Evolutionary conservation across 2,329 filamentous ascomycete species (phyloP), one percentile per base, ranked within the genome.

Genomic region (Aureobasidium vineae): DNA sequence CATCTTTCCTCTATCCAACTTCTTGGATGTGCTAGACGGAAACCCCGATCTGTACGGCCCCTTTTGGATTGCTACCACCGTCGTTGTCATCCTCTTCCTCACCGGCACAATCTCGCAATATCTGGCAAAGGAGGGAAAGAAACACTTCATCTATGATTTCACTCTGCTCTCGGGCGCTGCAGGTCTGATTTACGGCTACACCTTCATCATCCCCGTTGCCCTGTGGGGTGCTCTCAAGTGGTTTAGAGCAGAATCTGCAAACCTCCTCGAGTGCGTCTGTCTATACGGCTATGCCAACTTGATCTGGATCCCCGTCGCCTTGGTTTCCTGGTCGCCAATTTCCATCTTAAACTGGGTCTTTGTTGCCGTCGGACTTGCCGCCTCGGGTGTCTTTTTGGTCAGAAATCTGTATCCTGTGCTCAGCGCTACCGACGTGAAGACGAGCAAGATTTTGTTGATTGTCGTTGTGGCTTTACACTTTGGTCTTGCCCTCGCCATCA

Each of bases 51-150:
- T 99, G 40, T 99, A 99, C 82, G 94, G 94, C 0, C 95, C 95
- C 1, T 92, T 98, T 76, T 99, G 95, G 95, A 98, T 99, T 79
- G 95, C 95, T 11, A 98, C 95, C 0, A 98, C 95, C 0, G 95
- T 99, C 11, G 89, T 99, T 15, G 85, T 99, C 70, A 98, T 99
- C 68, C 80, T 99, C 38, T 99, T 99, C 79, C 78, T 99, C 52
- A 95, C 94, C 0, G 95, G 95, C 15, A 98, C 95, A 0, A 97
- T 99, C 70, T 96, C 89, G 75, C 90, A 95, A 78, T 98, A 96
- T 78, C 81, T 97, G 59, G 86, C 90, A 31, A 84, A 84, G 28
- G 85, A 85, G 50, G 85, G 86, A 64, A 84, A 84, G 59, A 80
- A 86, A 26, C 87, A 90, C 67, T 97, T 97, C 77, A 88, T 88